A percentile compares a stretch with the other conserved stretches of the same genome.
Conservation (phyloP, 169 alveolate genomes). For the Plasmodium malariae region DNA sequence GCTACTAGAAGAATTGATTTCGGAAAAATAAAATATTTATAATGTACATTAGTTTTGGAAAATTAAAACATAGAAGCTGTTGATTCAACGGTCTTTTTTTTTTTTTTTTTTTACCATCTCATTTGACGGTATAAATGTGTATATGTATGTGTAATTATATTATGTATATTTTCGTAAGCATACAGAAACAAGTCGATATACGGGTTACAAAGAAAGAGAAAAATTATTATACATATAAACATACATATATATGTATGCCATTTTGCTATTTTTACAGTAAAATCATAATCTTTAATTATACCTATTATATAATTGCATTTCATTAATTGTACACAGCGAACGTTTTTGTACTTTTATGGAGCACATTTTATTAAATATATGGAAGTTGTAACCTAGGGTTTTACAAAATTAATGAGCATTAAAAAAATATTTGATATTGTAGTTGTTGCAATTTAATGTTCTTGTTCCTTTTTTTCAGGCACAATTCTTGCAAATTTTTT, state of each 20-base stretch:
- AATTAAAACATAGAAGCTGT: too few relatives aligned
- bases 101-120: constrained; percentile 9
- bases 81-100: too few relatives aligned
- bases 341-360: not conserved
- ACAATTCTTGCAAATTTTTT: not conserved
- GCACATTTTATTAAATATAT: not conserved
- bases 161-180: not conserved
- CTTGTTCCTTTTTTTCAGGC: constrained; percentile 1
- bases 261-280: too few relatives aligned
- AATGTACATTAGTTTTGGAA: too few relatives aligned
- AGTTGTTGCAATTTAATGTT: constrained; percentile 2
- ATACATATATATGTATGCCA: not conserved
- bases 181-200: not conserved
- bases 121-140: constrained; percentile 1
- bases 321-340: not conserved
- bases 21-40: constrained; percentile 86
- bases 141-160: not conserved
- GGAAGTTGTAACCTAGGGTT: not conserved
- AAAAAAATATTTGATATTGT: not conserved
- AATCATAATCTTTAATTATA: not conserved
- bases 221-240: not conserved
- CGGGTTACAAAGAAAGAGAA: too few relatives aligned
- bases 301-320: not conserved
- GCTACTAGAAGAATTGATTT: constrained; percentile 91
- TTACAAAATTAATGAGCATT: not conserved